Evolutionary conservation across 2,329 filamentous ascomycete genomes (phyloP).

Genomic region (Albifimbria verrucaria): DNA sequence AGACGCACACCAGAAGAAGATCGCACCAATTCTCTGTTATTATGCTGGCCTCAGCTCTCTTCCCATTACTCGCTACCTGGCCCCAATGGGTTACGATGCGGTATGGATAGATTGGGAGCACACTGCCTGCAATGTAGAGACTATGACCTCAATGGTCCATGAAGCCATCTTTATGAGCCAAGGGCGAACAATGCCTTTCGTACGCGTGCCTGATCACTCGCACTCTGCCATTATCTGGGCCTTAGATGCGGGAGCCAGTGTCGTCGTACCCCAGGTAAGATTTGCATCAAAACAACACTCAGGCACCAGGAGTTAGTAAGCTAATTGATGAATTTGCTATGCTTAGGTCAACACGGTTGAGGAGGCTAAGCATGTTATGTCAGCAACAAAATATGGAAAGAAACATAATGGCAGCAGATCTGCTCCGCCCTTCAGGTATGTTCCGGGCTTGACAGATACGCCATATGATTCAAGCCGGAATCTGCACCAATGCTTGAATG

Average conservation of each 20-base stretch:
- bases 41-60: conserved; percentile 38
- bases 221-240: conserved; percentile 44
- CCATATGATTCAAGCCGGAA: conserved; percentile 26
- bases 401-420: conserved; percentile 38
- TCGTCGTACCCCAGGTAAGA: conserved; percentile 38
- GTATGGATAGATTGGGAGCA: conserved; percentile 49
- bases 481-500: conserved; percentile 37
- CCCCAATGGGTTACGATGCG: conserved; percentile 39
- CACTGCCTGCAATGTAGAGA: conserved; percentile 41
- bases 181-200: conserved; percentile 41
- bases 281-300: background rate
- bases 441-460: conserved; percentile 37
- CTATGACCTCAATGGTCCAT: conserved; percentile 48
- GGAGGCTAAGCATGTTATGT: conserved; percentile 39
- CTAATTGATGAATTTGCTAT: background rate
- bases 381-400: conserved; percentile 41
- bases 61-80: conserved; percentile 35
- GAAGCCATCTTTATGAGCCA: conserved; percentile 43
- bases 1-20: conserved; percentile 43
- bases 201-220: conserved; percentile 42
- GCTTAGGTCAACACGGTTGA: conserved; percentile 39
- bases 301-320: background rate
- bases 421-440: conserved; percentile 39
- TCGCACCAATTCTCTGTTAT: conserved; percentile 38
- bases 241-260: conserved; percentile 45